Base-by-base conservation (phyloP, 1,284 basidiomycete genomes). In the Testicularia cyperi region DNA sequence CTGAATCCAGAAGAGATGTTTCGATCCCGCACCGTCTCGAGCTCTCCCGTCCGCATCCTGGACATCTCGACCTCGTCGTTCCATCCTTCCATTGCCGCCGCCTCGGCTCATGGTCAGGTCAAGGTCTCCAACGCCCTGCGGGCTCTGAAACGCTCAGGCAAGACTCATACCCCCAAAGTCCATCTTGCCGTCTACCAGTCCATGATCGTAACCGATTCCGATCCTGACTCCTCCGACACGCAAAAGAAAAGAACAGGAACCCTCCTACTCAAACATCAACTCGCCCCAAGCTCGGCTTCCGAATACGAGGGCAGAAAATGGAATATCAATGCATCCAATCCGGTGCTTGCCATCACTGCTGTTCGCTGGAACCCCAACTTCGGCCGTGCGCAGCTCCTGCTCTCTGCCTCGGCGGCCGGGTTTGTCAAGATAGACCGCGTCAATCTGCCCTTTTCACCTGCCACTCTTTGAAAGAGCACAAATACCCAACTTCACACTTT, bases 351-450 rank as follows among this genome's bases (percentile, higher is more conserved):
- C n/a, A 44, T 60, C n/a, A 55, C 43, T 1, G 39, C 37, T 18
- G 41, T 48, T 0, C 23, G 21, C 16, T 64, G 61, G 61, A 55
- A 55, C 26, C 40, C 37, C 14, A 64, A 64, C 18, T 19, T 58
- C 27, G 44, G 27, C 1, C 18, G 53, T 21, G 27, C 25, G 2
- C 34, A 38, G 22, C 38, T 62, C 38, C 10, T 62, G 13, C 4
- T 48, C 2, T 39, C 31, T n/a, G 52, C 39, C 1, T 44, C 53
- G 9, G 38, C 34, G 9, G 20, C 7, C 10, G 58, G 58, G 1
- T 13, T 62, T 44, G 44, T 62, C 1, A 51, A 45, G 35, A 42
- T 62, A 12, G 44, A 51, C 38, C 44, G 42, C 27, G 26, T 54
- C 5, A 38, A 31, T 12, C 48, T 44, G 6, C 57, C 57, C 21